Conservation (phyloP, 768 basidiomycete species). For the Russula sp. region DNA sequence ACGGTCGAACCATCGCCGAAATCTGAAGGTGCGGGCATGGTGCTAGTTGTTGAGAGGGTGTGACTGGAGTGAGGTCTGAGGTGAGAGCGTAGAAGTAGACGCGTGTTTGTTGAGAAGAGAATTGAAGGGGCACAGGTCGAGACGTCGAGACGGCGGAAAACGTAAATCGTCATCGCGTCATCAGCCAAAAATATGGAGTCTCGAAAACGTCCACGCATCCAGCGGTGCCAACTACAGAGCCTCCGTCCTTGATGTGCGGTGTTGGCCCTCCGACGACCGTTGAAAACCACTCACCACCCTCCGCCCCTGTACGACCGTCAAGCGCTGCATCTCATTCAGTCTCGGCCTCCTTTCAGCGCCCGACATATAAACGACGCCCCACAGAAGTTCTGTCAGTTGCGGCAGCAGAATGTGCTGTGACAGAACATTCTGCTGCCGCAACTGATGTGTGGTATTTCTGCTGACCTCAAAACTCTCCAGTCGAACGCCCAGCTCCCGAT, state of each 20-base stretch:
- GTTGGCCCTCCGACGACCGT: not conserved
- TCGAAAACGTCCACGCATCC: too few relatives aligned
- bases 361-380: not conserved
- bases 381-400: too few relatives aligned
- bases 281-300: not conserved
- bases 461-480: too few relatives aligned
- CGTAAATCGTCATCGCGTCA: too few relatives aligned
- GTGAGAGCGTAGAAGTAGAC: not conserved
- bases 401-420: too few relatives aligned
- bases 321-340: not conserved
- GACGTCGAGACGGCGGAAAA: too few relatives aligned
- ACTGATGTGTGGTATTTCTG: too few relatives aligned
- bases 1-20: conserved; percentile 19
- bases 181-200: too few relatives aligned
- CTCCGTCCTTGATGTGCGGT: not conserved
- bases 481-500: too few relatives aligned
- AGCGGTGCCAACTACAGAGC: not conserved
- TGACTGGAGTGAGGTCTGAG: not conserved
- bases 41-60: not conserved
- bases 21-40: conserved; percentile 18
- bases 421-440: too few relatives aligned
- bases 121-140: too few relatives aligned
- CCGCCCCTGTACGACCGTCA: not conserved
- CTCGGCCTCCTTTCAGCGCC: not conserved
- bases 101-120: too few relatives aligned